A percentile compares a stretch with the other conserved stretches of the same genome.
These are phyloP conservation scores for Xylaria grammica DNA, from an alignment of 495 filamentous ascomycete genomes.

Conservation along the genomic window DNA sequence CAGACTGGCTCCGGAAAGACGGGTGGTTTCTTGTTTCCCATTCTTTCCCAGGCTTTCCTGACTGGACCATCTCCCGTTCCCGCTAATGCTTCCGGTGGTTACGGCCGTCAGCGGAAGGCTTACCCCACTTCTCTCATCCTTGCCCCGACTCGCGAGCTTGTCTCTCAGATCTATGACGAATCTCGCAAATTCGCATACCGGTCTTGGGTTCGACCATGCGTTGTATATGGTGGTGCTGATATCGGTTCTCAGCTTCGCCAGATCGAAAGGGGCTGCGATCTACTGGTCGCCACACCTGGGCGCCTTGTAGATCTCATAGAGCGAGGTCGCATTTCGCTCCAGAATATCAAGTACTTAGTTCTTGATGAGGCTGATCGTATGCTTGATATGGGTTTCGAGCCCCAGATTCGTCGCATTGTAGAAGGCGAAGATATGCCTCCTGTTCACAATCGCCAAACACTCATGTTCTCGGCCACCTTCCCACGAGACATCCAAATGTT, in stretches of 20 bases:
- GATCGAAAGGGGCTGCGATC: constrained; percentile 97
- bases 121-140: constrained; percentile 95
- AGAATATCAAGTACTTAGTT: constrained; percentile 98
- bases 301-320: constrained; percentile 97
- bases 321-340: constrained; percentile 94
- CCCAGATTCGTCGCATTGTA: constrained; percentile 97
- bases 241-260: constrained; percentile 95
- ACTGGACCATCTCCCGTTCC: constrained; percentile 78
- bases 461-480: constrained; percentile 99
- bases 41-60: constrained; percentile 92
- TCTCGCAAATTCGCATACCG: constrained; percentile 97
- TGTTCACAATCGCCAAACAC: constrained; percentile 85
- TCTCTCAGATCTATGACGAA: constrained; percentile 98
- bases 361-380: constrained; percentile 99
- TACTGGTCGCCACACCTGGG: constrained; percentile 95
- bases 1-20: constrained; percentile 99
- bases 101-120: constrained; percentile 88
- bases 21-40: constrained; percentile 98
- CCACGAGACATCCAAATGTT: constrained; percentile 99
- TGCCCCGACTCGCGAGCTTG: constrained; percentile 95
- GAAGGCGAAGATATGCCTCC: constrained; percentile 97
- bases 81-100: constrained; percentile 64
- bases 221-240: constrained; percentile 98
- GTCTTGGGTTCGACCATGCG: constrained; percentile 97
- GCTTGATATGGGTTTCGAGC: constrained; percentile 99